Conservation (phyloP, 345 rosid species). For the Abelmoschus esculentus region DNA sequence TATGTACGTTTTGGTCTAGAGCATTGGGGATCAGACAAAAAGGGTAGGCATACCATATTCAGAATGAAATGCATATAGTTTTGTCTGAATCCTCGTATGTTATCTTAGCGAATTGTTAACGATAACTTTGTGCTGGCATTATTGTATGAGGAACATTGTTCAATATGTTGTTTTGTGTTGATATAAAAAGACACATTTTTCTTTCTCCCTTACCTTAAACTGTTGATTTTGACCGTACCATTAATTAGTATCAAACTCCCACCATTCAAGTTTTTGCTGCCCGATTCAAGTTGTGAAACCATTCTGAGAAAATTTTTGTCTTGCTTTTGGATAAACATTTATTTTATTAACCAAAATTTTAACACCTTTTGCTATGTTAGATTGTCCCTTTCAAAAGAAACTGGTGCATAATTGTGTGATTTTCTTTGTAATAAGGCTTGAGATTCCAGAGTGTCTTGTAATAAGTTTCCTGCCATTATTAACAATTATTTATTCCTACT, state of each 20-base stretch:
- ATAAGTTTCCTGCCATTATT: not conserved
- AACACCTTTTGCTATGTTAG: not conserved
- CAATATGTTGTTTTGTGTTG: not conserved
- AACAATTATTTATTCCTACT: not conserved
- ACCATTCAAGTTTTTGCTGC: not conserved
- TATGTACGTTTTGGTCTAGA: slow-evolving; percentile 71
- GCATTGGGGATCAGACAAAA: slow-evolving; percentile 94
- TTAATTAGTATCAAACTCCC: not conserved
- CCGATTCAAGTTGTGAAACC: not conserved
- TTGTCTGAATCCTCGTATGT: not conserved
- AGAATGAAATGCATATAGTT: not conserved
- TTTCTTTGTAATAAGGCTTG: not conserved
- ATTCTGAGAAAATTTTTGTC: not conserved
- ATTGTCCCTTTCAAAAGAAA: too few relatives aligned
- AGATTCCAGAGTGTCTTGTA: not conserved
- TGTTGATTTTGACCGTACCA: not conserved
- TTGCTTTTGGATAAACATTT: not conserved
- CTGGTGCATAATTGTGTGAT: not conserved
- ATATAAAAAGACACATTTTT: not conserved
- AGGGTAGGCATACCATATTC: slow-evolving; percentile 35
- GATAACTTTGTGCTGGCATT: not conserved
- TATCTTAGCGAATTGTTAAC: not conserved
- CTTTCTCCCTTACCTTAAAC: not conserved
- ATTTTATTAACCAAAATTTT: not conserved
- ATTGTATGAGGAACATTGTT: not conserved